These are phyloP conservation scores for Asterophora lycoperdoides DNA, from an alignment of 768 basidiomycete species.

Conservation along the genomic window DNA sequence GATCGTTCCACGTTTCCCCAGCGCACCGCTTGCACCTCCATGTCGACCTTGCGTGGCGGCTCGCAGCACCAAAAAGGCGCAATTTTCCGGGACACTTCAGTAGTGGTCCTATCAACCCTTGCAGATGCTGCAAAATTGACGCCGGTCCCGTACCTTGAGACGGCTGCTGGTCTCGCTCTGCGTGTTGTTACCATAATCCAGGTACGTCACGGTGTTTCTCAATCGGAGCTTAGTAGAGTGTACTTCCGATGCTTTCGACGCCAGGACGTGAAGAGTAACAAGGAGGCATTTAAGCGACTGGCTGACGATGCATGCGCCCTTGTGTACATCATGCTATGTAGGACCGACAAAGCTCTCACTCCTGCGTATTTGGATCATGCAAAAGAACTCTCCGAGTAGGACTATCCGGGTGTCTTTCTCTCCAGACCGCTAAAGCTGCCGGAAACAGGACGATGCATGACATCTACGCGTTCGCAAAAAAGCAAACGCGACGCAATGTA, in stretches of 20 bases:
- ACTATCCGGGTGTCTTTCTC: too few relatives aligned
- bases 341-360: too few relatives aligned
- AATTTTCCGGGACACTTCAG: too few relatives aligned
- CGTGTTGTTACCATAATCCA: conserved; percentile 3
- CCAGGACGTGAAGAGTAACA: conserved; percentile 10
- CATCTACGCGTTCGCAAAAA: background rate
- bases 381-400: too few relatives aligned
- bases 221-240: too few relatives aligned
- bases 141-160: conserved; percentile 1
- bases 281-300: conserved; percentile 8
- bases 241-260: background rate
- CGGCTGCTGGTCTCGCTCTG: conserved; percentile 5
- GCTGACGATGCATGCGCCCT: conserved; percentile 11
- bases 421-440: too few relatives aligned
- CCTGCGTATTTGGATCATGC: too few relatives aligned
- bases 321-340: conserved; percentile 1
- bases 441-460: too few relatives aligned
- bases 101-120: conserved; percentile 3
- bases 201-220: background rate
- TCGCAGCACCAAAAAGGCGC: too few relatives aligned
- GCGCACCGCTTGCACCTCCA: too few relatives aligned
- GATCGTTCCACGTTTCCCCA: too few relatives aligned
- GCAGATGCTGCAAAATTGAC: conserved; percentile 1
- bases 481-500: background rate
- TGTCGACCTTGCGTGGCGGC: too few relatives aligned